Evolutionary conservation across 148 eudicot species (phyloP), one percentile per base, ranked within the genome.

Genomic region (Rhododendron griersonianum): DNA sequence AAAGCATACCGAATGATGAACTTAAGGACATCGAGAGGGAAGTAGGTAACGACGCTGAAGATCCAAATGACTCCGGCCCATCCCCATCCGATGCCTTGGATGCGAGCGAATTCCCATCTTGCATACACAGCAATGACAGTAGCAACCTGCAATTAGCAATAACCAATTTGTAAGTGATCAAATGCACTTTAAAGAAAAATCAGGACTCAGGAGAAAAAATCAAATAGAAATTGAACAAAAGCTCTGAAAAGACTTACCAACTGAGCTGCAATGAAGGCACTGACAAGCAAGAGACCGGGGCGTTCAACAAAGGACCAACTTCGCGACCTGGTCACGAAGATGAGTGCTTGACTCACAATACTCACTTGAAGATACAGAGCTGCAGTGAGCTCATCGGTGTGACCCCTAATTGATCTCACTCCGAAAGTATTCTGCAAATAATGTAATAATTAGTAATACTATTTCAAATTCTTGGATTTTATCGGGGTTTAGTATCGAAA

Each of bases 321-420:
- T 57, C 95, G 90, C 82, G 98, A 93, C 81, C 98, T 92, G 4
- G 98, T 96, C 81, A 96, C 98, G 47, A 96, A 96, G 86, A 96
- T 96, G 85, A 96, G 94, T 18, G 98, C 98, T 55, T 96, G 98
- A 87, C 98, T 96, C 33, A 95, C 92, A 57, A 96, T 96, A 86
- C 98, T 96, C 87, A 96, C 98, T 96, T 96, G 98, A 74, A 96
- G 95, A 91, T 96, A 96, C 33, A 96, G 84, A 11, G 96, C 98
- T 47, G 98, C 96, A 0, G 92, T 94, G 23, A 96, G 88, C 89
- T 94, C 93, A 48, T 91, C 92, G 15, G 37, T 75, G 48, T 90
- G 87, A 28, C 69, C 84, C 61, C 74, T 85, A 44, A 96, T 90
- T 39, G 94, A 88, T 78, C 83, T 93, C 33, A 96, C 93, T 5